A percentile compares a stretch with the other conserved stretches of the same genome.
These are phyloP conservation scores for Zopfia rhizophila DNA, from an alignment of 2,329 filamentous ascomycete genomes.

Conservation along the genomic window DNA sequence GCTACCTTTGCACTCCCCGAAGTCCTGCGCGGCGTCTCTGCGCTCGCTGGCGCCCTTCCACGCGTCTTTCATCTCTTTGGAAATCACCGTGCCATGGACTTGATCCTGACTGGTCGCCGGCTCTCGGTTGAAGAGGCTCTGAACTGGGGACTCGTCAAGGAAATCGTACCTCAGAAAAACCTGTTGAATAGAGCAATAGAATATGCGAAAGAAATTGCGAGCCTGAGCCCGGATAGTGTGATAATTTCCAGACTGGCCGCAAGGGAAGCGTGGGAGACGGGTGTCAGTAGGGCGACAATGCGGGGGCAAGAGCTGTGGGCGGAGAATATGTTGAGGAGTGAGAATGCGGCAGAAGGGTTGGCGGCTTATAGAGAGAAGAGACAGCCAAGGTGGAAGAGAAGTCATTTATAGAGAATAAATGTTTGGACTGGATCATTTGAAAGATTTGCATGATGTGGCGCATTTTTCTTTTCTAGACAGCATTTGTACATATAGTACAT, in stretches of 20 bases:
- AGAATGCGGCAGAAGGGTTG: slow-evolving; percentile 48
- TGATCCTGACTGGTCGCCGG: slow-evolving; percentile 35
- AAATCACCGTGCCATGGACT: slow-evolving; percentile 36
- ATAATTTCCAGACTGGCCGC: slow-evolving; percentile 32
- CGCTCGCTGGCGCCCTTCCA: slow-evolving; percentile 37
- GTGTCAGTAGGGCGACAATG: slow-evolving; percentile 31
- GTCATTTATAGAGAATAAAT: slow-evolving; percentile 18
- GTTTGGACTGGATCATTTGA: background rate
- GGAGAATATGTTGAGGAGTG: slow-evolving; percentile 60
- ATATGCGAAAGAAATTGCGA: slow-evolving; percentile 30
- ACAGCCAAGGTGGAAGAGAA: slow-evolving; percentile 31
- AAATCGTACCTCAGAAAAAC: slow-evolving; percentile 27
- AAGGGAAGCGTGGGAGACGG: slow-evolving; percentile 34
- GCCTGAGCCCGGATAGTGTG: slow-evolving; percentile 37
- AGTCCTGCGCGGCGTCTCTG: slow-evolving; percentile 37
- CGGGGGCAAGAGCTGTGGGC: slow-evolving; percentile 37
- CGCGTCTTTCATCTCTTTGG: slow-evolving; percentile 38
- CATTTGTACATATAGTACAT: slow-evolving; percentile 2
- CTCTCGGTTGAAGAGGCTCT: slow-evolving; percentile 30
- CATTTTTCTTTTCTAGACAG: no score
- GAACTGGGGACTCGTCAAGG: slow-evolving; percentile 40
- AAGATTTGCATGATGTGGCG: slow-evolving; percentile 2
- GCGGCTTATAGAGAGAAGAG: slow-evolving; percentile 50
- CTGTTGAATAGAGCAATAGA: slow-evolving; percentile 31
- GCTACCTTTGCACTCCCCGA: slow-evolving; percentile 40